These are phyloP conservation scores for Trichoderma gracile DNA, from an alignment of 2,329 filamentous ascomycete genomes.

Conservation along the genomic window DNA sequence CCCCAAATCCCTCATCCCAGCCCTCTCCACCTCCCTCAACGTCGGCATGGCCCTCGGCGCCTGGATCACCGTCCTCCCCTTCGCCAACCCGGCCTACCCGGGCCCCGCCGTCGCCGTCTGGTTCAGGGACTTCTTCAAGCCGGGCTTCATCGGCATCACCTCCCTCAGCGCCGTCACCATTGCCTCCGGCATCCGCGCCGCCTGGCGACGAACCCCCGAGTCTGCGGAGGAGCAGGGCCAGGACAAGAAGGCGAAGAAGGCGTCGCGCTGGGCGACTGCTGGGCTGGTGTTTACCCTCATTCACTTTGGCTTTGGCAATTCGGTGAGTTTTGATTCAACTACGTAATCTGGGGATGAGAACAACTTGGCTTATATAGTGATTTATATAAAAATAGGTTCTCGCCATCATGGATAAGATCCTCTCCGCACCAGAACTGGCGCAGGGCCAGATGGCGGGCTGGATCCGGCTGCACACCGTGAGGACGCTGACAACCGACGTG, in stretches of 20 bases:
- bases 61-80: conserved; percentile 26
- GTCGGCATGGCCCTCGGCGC: conserved; percentile 27
- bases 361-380: no score
- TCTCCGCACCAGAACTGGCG: conserved; percentile 18
- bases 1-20: conserved; percentile 12
- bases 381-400: not conserved
- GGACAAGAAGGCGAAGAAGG: not conserved
- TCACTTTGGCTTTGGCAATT: conserved; percentile 23
- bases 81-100: conserved; percentile 22
- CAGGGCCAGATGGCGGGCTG: conserved; percentile 24
- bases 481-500: conserved; percentile 24
- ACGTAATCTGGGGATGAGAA: no score
- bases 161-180: conserved; percentile 25
- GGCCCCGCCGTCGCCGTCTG: conserved; percentile 27
- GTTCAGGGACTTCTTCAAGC: conserved; percentile 28
- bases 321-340: not conserved
- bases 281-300: conserved; percentile 20
- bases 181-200: conserved; percentile 18
- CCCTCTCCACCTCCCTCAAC: conserved; percentile 20
- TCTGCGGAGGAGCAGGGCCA: not conserved
- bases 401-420: conserved; percentile 17
- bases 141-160: conserved; percentile 27
- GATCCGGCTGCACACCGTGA: conserved; percentile 20
- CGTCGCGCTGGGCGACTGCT: conserved; percentile 17
- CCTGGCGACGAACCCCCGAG: no score